Evolutionary conservation across 192 early-diverging fungal genomes (phyloP), one percentile per base, ranked within the genome.

Genomic region (Umbelopsis sp.): DNA sequence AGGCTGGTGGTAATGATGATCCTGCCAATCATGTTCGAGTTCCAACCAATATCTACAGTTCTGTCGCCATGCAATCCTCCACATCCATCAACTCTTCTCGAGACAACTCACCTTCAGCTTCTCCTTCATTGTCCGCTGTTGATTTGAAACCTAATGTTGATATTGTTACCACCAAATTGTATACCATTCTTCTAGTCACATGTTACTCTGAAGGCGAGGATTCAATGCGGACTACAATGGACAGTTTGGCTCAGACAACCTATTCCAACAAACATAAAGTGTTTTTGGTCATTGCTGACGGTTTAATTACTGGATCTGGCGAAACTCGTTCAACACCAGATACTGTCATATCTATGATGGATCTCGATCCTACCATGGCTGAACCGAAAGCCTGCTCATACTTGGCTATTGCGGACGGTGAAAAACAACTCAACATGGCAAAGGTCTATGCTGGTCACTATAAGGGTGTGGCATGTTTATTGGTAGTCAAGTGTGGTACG

Each of bases 131-230:
- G 43, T 72, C 77, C 17, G 68, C 72, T 26, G 41, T 73, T 0
- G 69, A 73, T 36, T 24, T 74, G 29, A 69, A 69, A 51, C 66
- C 72, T 22, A 71, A 68, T 26, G 72, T 75, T 32, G 74, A 80
- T 59, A 81, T 81, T 69, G 75, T 81, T 17, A 47, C 73, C 16
- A 81, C 79, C n/a, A 84, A 91, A 76, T 74, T 91, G 65, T 91
- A 87, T 70, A 90, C 91, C 4, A 75, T 91, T 54, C 82, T 97
- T 78, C 79, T 95, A 53, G 94, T 98, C 7, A 94, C 95, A 2
- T 94, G 93, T 79, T 98, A 98, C 80, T 97, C 95, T 11, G 96
- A 98, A 81, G 92, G 92, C 38, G 89, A 92, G 36, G 85, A 80
- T 38, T 94, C 93, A 3, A 85, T 95, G 66, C 82, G 89, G 20